Percentiles rank a stretch among this genome's conserved stretches.
Evolutionary conservation across 177 flowering plant genomes (phyloP).

Genomic region (Tripterygium wilfordii): DNA sequence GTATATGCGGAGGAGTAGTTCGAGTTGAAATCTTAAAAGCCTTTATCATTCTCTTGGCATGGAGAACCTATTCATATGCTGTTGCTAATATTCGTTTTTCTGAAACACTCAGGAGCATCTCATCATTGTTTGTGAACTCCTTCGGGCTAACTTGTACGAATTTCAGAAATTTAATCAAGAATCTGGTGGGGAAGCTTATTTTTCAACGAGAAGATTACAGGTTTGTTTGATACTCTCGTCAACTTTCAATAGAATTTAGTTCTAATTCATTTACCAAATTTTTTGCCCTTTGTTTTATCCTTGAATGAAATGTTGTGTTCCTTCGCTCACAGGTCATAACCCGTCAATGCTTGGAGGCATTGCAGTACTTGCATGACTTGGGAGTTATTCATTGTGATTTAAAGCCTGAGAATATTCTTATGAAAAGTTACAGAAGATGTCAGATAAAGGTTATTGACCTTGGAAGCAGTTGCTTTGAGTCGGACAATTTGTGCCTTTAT

Average conservation of each 20-base stretch:
- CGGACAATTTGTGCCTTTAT: constrained; percentile 75
- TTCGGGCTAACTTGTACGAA: constrained; percentile 85
- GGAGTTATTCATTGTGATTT: constrained; percentile 94
- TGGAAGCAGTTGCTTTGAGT: constrained; percentile 89
- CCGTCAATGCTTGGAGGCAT: constrained; percentile 85
- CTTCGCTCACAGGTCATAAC: constrained; percentile 51
- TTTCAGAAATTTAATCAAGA: constrained; percentile 85
- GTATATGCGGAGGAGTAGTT: constrained; percentile 31
- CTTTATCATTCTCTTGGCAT: background rate
- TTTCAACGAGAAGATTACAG: constrained; percentile 74
- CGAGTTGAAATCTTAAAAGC: background rate
- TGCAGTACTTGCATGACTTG: constrained; percentile 66
- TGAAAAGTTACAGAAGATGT: constrained; percentile 81
- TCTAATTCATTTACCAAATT: background rate
- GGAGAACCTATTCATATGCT: background rate
- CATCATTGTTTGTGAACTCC: constrained; percentile 89
- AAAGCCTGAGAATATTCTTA: constrained; percentile 93
- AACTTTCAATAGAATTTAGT: too few relatives aligned
- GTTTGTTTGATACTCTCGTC: constrained; percentile 25
- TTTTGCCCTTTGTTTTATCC: constrained; percentile 1
- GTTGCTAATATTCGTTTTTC: background rate
- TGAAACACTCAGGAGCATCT: constrained; percentile 70
- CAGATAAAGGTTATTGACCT: constrained; percentile 93
- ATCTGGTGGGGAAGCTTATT: constrained; percentile 73
- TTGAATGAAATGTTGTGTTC: background rate